These are phyloP conservation scores for Polytrichum commune DNA, from an alignment of 225 moss, liverwort and hornwort genomes.

Conservation along the genomic window DNA sequence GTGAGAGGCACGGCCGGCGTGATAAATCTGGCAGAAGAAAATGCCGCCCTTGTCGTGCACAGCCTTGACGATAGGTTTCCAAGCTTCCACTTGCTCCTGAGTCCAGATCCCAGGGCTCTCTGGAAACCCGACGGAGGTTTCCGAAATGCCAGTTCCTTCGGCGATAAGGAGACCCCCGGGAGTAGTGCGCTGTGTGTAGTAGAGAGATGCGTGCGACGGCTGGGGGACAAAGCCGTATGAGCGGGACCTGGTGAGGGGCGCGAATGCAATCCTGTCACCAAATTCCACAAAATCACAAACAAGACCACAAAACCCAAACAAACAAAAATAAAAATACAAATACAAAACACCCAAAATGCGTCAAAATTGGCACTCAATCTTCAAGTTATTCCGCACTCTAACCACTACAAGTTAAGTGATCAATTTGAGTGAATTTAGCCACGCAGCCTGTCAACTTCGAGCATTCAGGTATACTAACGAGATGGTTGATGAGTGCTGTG, in stretches of 20 bases:
- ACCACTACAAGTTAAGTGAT: no score
- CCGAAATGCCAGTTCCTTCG: constrained; percentile 13
- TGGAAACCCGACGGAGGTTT: neutral
- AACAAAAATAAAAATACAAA: no score
- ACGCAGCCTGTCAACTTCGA: no score
- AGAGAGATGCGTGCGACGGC: constrained; percentile 13
- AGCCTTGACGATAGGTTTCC: constrained; percentile 34
- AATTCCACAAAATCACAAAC: neutral
- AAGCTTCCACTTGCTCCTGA: constrained; percentile 28
- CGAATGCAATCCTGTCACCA: constrained; percentile 19
- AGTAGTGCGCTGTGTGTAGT: constrained; percentile 20
- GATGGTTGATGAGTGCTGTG: no score
- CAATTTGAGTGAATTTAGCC: neutral
- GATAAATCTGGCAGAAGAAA: constrained; percentile 30
- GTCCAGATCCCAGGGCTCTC: constrained; percentile 33
- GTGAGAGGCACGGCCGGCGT: constrained; percentile 17
- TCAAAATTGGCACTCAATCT: neutral
- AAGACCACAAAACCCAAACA: neutral
- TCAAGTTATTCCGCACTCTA: neutral
- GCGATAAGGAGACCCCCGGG: constrained; percentile 24
- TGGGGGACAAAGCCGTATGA: constrained; percentile 13
- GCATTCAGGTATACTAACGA: no score
- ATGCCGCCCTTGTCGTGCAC: constrained; percentile 31
- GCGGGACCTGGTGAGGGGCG: constrained; percentile 23
- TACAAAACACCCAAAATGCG: neutral